These are phyloP conservation scores for Nakazawaea anatomiae DNA, from an alignment of 805 yeast species.

Conservation along the genomic window DNA sequence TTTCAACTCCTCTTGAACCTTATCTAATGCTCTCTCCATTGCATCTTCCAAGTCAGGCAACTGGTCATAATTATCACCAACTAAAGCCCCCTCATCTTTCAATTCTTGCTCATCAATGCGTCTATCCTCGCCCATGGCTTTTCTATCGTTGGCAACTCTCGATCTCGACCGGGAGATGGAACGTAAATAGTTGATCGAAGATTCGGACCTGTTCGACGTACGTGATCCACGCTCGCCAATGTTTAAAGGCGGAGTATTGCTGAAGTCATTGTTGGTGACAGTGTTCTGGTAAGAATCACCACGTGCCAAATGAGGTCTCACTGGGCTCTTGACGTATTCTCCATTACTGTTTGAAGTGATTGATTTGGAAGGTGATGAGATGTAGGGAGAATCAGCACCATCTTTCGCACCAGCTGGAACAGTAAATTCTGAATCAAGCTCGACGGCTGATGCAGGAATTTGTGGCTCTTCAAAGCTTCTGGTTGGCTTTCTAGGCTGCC, in stretches of 20 bases:
- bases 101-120: conserved; percentile 30
- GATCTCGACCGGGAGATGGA: conserved; percentile 63
- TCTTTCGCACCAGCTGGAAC: conserved; percentile 43
- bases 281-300: conserved; percentile 73
- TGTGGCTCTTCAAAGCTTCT: conserved; percentile 15
- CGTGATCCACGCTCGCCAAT: conserved; percentile 33
- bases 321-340: conserved; percentile 22
- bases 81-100: conserved; percentile 51
- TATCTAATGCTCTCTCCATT: conserved; percentile 38
- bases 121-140: conserved; percentile 23
- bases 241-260: conserved; percentile 32
- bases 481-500: conserved; percentile 8
- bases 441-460: conserved; percentile 29
- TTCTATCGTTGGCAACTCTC: conserved; percentile 32
- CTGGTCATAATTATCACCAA: conserved; percentile 40
- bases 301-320: conserved; percentile 62
- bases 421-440: conserved; percentile 29
- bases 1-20: conserved; percentile 14
- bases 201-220: conserved; percentile 21
- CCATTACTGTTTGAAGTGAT: conserved; percentile 16
- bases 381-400: conserved; percentile 29
- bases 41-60: conserved; percentile 45
- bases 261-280: conserved; percentile 33
- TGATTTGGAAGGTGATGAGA: neutral
- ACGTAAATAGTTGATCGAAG: conserved; percentile 53